These are phyloP conservation scores for Hibiscus trionum DNA, from an alignment of 345 rosid genomes.

Conservation along the genomic window DNA sequence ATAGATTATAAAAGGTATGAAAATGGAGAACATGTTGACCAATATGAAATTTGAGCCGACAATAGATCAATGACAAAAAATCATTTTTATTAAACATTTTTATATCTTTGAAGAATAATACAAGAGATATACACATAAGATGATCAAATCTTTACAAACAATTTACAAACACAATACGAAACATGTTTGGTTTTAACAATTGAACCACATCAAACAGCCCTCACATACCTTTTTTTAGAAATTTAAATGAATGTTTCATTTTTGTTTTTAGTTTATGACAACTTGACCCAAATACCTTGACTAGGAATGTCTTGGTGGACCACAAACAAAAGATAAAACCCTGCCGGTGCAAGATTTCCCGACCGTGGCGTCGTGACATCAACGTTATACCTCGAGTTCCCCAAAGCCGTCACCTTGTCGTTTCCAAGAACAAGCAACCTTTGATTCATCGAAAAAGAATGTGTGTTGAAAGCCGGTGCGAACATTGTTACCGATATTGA, in stretches of 20 bases:
- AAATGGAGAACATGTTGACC: no score
- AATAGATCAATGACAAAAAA: no score
- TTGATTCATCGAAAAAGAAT: slow-evolving; percentile 73
- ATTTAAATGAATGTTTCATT: background rate
- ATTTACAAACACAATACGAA: background rate
- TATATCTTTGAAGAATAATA: background rate
- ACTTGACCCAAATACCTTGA: slow-evolving; percentile 53
- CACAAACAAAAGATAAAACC: slow-evolving; percentile 62
- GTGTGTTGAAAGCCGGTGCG: slow-evolving; percentile 64
- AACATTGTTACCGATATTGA: slow-evolving; percentile 50
- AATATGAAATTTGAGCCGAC: no score
- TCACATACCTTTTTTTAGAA: background rate
- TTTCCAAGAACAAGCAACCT: slow-evolving; percentile 51
- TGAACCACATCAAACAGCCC: background rate
- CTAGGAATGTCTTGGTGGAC: slow-evolving; percentile 57
- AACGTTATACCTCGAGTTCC: slow-evolving; percentile 24
- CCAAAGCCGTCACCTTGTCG: slow-evolving; percentile 18
- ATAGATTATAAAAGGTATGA: no score
- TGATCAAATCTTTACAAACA: background rate
- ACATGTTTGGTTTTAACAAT: background rate
- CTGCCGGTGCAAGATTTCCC: slow-evolving; percentile 46
- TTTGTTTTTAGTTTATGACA: background rate
- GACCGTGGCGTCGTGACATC: slow-evolving; percentile 37
- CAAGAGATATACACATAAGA: background rate
- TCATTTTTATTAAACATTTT: no score